A percentile compares a stretch with the other conserved stretches of the same genome.
phyloP scores from a whole-genome alignment of 2,329 filamentous ascomycete genomes.

The Apiospora saccharicola region DNA sequence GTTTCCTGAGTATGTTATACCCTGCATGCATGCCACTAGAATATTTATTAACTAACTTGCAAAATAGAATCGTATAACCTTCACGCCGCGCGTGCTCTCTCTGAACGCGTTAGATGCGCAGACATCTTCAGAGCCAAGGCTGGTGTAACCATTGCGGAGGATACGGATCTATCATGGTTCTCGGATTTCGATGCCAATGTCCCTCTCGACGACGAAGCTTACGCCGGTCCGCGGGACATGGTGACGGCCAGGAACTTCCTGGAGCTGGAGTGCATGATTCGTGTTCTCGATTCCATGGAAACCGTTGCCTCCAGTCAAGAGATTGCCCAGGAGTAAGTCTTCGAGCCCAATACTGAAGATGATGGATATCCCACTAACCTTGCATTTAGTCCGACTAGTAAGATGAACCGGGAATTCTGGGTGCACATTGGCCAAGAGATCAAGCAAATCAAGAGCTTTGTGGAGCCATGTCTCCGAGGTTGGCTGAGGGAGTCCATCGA shows the following conservation, averaged over 20 bases:
- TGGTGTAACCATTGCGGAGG: constrained; percentile 44
- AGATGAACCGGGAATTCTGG: constrained; percentile 56
- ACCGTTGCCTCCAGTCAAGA: constrained; percentile 66
- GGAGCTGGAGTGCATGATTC: constrained; percentile 73
- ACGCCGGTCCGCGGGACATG: constrained; percentile 51
- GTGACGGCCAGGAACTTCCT: constrained; percentile 66
- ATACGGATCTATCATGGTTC: constrained; percentile 39
- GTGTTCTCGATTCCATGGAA: constrained; percentile 72
- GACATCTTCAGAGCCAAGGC: constrained; percentile 53
- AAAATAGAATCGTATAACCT: constrained; percentile 57
- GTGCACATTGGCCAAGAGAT: constrained; percentile 61
- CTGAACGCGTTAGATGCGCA: constrained; percentile 58
- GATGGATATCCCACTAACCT: constrained; percentile 37
- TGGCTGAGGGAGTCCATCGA: constrained; percentile 67
- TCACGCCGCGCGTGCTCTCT: constrained; percentile 61
- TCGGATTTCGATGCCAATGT: constrained; percentile 36
- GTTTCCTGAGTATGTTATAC: constrained; percentile 79
- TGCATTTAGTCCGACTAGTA: constrained; percentile 40
- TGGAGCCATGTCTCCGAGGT: constrained; percentile 68
- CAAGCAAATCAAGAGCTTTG: constrained; percentile 60
- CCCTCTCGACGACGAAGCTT: constrained; percentile 41
- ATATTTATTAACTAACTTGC: neutral
- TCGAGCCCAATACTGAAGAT: neutral
- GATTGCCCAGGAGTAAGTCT: constrained; percentile 59
- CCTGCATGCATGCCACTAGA: constrained; percentile 7